Evolutionary conservation across 768 basidiomycete species (phyloP).

Genomic region (Termitomyces sp.): DNA sequence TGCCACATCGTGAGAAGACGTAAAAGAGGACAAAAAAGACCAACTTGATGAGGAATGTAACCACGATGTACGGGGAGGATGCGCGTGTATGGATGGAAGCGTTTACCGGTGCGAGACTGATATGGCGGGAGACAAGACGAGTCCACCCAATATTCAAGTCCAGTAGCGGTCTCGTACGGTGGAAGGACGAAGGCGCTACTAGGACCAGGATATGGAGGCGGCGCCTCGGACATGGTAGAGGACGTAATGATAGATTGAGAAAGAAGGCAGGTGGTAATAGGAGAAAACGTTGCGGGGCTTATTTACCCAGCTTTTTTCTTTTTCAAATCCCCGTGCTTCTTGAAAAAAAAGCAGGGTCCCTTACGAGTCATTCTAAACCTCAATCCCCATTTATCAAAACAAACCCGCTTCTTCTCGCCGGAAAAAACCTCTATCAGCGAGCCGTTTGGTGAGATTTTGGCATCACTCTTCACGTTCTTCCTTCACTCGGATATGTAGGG

Average conservation of each 20-base stretch:
- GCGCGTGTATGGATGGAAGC: slow-evolving; percentile 10
- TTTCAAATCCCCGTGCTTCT: background rate
- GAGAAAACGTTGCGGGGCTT: background rate
- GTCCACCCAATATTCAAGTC: slow-evolving; percentile 3
- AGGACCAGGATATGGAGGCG: background rate
- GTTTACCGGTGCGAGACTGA: slow-evolving; percentile 2
- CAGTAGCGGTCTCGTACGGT: slow-evolving; percentile 3
- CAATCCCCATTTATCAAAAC: background rate
- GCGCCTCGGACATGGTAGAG: background rate
- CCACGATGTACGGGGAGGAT: background rate
- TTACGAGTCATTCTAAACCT: background rate
- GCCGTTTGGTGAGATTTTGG: no score
- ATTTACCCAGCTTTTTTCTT: background rate
- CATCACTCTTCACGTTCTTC: no score
- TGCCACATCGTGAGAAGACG: background rate
- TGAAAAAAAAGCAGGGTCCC: background rate
- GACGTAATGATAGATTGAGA: background rate
- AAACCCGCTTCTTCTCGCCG: background rate
- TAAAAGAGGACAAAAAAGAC: background rate
- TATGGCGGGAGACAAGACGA: slow-evolving; percentile 11
- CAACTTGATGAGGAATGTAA: slow-evolving; percentile 1
- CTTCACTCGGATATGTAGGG: background rate
- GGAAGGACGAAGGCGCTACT: background rate
- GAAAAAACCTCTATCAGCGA: background rate
- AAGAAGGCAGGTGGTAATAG: background rate